These are phyloP conservation scores for Myriosclerotinia scirpicola DNA, from an alignment of 2,329 filamentous ascomycete species.

Conservation along the genomic window DNA sequence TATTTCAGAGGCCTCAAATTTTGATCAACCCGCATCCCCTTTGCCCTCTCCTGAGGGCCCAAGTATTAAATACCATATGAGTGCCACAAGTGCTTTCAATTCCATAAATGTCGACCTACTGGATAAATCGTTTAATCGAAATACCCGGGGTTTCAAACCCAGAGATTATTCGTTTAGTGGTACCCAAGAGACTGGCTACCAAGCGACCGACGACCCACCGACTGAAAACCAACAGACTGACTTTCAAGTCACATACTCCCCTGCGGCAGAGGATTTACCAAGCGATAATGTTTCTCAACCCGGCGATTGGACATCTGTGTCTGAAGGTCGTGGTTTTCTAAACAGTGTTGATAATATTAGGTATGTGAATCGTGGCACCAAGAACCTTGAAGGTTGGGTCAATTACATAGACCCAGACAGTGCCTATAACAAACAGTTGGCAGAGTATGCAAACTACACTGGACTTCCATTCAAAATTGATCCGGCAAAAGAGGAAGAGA, in stretches of 20 bases:
- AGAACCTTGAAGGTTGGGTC: neutral
- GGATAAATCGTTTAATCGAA: neutral
- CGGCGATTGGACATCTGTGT: neutral
- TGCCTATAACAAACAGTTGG: neutral
- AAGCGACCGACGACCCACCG: neutral
- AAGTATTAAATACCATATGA: neutral
- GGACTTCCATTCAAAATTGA: constrained; percentile 5
- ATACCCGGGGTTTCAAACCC: neutral
- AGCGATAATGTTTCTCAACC: neutral
- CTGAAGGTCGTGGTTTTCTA: neutral
- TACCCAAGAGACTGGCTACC: neutral
- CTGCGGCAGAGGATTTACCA: neutral
- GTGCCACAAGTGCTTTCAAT: neutral
- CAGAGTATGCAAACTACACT: neutral
- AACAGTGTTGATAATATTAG: neutral
- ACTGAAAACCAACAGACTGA: neutral
- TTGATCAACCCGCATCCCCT: neutral
- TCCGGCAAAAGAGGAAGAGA: constrained; percentile 6
- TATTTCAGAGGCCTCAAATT: neutral
- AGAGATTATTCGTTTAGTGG: neutral
- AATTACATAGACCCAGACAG: neutral
- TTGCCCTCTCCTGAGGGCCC: neutral
- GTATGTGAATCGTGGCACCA: neutral
- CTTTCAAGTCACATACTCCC: neutral
- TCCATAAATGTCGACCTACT: neutral